These are phyloP conservation scores for Helminthosporium solani DNA, from an alignment of 2,329 filamentous ascomycete genomes.

Conservation along the genomic window DNA sequence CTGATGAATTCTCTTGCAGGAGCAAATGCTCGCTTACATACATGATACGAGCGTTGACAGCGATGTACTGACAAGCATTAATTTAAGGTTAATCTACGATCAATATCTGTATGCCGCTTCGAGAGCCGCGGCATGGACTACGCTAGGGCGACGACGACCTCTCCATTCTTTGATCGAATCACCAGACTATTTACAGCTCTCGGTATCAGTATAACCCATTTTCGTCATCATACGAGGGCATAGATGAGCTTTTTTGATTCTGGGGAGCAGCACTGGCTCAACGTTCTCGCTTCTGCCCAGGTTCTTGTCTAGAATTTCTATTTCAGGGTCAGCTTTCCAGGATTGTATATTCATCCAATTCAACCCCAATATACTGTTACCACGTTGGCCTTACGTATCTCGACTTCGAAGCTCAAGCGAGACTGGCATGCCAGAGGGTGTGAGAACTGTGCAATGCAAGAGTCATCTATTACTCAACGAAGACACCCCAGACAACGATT, in stretches of 20 bases:
- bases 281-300: conserved; percentile 13
- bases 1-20: conserved; percentile 31
- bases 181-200: conserved; percentile 30
- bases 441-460: neutral
- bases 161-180: conserved; percentile 14
- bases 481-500: neutral
- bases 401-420: conserved; percentile 15
- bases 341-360: conserved; percentile 33
- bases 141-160: conserved; percentile 18
- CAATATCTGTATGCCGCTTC: conserved; percentile 36
- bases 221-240: conserved; percentile 24
- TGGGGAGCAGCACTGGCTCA: conserved; percentile 16
- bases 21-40: conserved; percentile 27
- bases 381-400: conserved; percentile 19
- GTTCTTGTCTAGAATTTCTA: conserved; percentile 29
- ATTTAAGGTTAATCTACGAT: conserved; percentile 44
- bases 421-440: neutral
- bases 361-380: conserved; percentile 28
- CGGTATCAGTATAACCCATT: conserved; percentile 26
- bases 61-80: conserved; percentile 41
- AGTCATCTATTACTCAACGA: conserved; percentile 13
- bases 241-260: conserved; percentile 26
- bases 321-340: conserved; percentile 30
- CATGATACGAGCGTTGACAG: conserved; percentile 24
- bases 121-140: conserved; percentile 36